phyloP scores from a whole-genome alignment of 805 yeast genomes.

The Candida piceae region DNA sequence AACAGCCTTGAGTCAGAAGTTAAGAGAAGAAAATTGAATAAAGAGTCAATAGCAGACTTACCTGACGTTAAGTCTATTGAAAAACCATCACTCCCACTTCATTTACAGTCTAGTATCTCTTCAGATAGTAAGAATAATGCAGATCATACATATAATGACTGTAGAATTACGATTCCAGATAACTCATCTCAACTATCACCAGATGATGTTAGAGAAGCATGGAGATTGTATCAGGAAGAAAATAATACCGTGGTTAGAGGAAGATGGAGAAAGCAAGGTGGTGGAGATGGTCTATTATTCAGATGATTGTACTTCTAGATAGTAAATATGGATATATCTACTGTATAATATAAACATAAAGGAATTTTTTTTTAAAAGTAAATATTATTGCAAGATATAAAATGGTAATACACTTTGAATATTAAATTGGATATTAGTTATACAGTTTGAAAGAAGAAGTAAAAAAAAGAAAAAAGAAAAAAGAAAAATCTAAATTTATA shows the following conservation, averaged over 20 bases:
- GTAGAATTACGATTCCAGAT: conserved; percentile 20
- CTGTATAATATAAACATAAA: too few relatives aligned
- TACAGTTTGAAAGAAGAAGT: background rate
- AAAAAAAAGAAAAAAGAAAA: background rate
- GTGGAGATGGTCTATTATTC: conserved; percentile 66
- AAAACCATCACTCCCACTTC: conserved; percentile 21
- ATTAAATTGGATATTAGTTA: background rate
- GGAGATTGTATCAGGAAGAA: conserved; percentile 70
- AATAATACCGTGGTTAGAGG: conserved; percentile 54
- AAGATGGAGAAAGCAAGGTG: conserved; percentile 69
- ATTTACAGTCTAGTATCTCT: conserved; percentile 2
- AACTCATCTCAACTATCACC: conserved; percentile 64
- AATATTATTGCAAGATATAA: too few relatives aligned
- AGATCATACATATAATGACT: conserved; percentile 13
- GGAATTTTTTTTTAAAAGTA: too few relatives aligned
- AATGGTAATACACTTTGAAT: too few relatives aligned
- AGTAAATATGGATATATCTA: background rate
- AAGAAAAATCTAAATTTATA: background rate
- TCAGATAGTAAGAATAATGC: conserved; percentile 1
- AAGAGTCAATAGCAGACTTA: conserved; percentile 30
- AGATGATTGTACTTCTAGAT: conserved; percentile 31
- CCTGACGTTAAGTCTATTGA: conserved; percentile 26
- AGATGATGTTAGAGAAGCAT: conserved; percentile 83
- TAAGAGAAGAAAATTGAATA: conserved; percentile 35
- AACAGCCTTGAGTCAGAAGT: conserved; percentile 26